Evolutionary conservation across 2,329 filamentous ascomycete species (phyloP).

Genomic region (Beauveria caledonica): DNA sequence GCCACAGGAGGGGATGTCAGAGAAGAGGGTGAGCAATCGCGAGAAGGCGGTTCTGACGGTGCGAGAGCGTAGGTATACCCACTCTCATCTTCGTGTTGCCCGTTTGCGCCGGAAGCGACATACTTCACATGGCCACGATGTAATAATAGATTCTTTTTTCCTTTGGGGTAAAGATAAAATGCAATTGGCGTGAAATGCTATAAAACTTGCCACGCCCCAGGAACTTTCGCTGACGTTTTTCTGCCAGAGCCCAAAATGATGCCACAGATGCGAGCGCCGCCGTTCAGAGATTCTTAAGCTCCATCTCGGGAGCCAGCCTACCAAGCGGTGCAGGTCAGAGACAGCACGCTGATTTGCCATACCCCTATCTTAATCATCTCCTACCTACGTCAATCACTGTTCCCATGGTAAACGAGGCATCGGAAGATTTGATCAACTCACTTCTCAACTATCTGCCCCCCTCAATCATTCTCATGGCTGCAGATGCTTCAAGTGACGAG

Average conservation of each 20-base stretch:
- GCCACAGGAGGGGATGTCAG: conserved; percentile 88
- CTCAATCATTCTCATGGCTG: conserved; percentile 66
- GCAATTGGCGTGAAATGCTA: conserved; percentile 7
- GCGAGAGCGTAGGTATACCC: conserved; percentile 92
- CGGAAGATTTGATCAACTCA: conserved; percentile 60
- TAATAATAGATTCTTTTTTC: conserved; percentile 10
- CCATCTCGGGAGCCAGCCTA: conserved; percentile 54
- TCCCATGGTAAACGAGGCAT: conserved; percentile 59
- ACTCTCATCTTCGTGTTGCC: conserved; percentile 20
- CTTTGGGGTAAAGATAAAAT: conserved; percentile 4
- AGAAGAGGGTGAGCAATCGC: conserved; percentile 77
- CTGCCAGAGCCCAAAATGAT: conserved; percentile 48
- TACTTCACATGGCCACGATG: conserved; percentile 4
- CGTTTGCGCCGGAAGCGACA: conserved; percentile 3
- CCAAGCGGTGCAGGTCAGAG: conserved; percentile 27
- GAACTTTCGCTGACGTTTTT: conserved; percentile 33
- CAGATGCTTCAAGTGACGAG: conserved; percentile 50
- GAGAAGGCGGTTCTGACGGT: conserved; percentile 92
- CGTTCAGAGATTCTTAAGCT: conserved; percentile 83
- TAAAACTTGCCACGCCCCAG: not conserved
- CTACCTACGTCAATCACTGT: conserved; percentile 71
- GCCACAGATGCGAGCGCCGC: conserved; percentile 63
- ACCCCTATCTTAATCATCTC: conserved; percentile 79
- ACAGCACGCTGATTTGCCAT: conserved; percentile 47
- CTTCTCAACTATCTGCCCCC: conserved; percentile 74